phyloP scores from a whole-genome alignment of 306 rosid genomes.

The Quillaja saponaria region DNA sequence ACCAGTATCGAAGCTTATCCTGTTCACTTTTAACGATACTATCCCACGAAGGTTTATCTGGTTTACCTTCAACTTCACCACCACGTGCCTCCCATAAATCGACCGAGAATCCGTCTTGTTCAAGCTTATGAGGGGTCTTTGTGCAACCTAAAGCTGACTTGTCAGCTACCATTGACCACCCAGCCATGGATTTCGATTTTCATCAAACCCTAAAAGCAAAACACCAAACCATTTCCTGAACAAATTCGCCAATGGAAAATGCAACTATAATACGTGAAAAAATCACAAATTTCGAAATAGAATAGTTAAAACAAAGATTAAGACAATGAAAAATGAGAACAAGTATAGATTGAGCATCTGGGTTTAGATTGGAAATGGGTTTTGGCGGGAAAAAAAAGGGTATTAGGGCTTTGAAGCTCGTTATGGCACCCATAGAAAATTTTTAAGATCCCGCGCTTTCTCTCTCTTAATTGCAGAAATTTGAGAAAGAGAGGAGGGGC shows the following conservation, averaged over 20 bases:
- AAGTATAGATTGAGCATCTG: constrained; percentile 38
- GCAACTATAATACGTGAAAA: background rate
- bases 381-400: constrained; percentile 60
- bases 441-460: constrained; percentile 48
- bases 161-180: constrained; percentile 41
- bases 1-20: constrained; percentile 43
- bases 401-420: constrained; percentile 36
- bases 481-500: constrained; percentile 35
- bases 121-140: constrained; percentile 30
- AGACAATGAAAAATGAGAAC: constrained; percentile 21
- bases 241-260: background rate
- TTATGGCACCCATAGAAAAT: constrained; percentile 6
- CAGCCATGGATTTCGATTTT: constrained; percentile 48
- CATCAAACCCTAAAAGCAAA: constrained; percentile 52
- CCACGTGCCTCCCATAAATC: constrained; percentile 23
- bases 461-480: constrained; percentile 39
- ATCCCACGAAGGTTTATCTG: background rate
- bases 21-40: constrained; percentile 22
- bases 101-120: constrained; percentile 9
- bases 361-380: constrained; percentile 28
- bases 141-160: constrained; percentile 35
- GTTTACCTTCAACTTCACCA: constrained; percentile 24
- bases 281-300: background rate
- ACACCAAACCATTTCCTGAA: constrained; percentile 9
- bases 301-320: constrained; percentile 17